Base-by-base conservation (phyloP, 1,284 basidiomycete species). In the Fomitopsis schrenkii region DNA sequence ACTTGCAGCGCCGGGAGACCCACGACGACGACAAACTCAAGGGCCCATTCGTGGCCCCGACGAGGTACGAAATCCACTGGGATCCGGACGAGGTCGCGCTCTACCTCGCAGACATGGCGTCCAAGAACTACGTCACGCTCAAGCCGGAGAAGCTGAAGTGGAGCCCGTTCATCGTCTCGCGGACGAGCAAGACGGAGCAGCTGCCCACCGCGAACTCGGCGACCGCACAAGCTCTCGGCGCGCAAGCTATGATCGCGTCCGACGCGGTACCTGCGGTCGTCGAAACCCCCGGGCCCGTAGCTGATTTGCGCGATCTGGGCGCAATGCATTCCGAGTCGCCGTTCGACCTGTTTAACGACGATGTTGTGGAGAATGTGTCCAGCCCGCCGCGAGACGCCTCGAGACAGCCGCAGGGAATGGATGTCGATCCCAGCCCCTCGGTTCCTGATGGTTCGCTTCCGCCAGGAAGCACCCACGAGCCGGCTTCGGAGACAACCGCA, bases 141-240 rank as follows among this genome's bases (percentile, higher is more conserved):
- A 86, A 85, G 64, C 88, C 95, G 0, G 94, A 96, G 69, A 89
- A 89, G 73, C 82, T 99, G 63, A 95, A 94, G 71, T 99, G 97
- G 93, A 95, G 90, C 64, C 97, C 97, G 5, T 98, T 97, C 77
- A 78, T 97, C 45, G 76, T 95, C 42, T 80, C 88, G 7, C 77
- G 87, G 63, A 80, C 78, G 46, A 78, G 78, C 68, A 81, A 81
- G 65, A 77, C 78, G 50, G 77, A 77, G 40, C 72, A 74, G 38
- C 58, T 73, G 22, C 61, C 75, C 60, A 75, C 75, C 57, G 71
- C 70, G 36, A 73, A 71, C 10, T 57, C 62, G 36, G 64, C 42
- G 55, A 63, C 53, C 59, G 66, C 62, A 33, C n/a, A 67, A 71
- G 22, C 65, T 71, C n/a, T 66, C 61, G 57, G 56, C 33, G 69